phyloP scores from a whole-genome alignment of 176 grass and related monocot genomes.

The Triticum timopheevii region DNA sequence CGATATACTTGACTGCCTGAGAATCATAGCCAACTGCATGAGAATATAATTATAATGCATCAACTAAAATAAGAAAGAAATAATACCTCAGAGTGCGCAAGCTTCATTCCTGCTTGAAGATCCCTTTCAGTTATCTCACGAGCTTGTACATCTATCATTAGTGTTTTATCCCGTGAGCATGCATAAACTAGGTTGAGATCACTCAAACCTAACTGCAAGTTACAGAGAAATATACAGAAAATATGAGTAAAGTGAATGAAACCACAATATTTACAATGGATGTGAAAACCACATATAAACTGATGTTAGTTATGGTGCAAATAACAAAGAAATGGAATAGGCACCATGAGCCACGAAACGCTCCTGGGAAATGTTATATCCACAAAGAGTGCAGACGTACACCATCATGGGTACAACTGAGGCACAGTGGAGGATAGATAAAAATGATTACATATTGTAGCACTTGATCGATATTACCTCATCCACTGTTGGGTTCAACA shows the following conservation, averaged over 20 bases:
- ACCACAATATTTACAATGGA: background rate
- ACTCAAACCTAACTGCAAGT: conserved; percentile 76
- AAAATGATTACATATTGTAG: conserved; percentile 1
- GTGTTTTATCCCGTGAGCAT: conserved; percentile 83
- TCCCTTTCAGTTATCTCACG: conserved; percentile 96
- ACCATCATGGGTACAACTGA: conserved; percentile 12
- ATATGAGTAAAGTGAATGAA: conserved; percentile 19
- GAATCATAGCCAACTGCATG: conserved; percentile 33
- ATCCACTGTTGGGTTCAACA: conserved; percentile 91
- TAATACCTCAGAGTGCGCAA: conserved; percentile 87
- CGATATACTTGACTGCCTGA: conserved; percentile 91
- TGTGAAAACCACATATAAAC: background rate
- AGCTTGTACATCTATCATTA: conserved; percentile 99
- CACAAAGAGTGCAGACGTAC: background rate
- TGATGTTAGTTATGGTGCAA: background rate
- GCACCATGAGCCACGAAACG: background rate
- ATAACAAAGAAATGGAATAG: background rate
- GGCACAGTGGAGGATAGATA: background rate
- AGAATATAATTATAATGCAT: conserved; percentile 14
- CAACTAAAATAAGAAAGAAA: conserved; percentile 10
- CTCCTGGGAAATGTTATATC: background rate
- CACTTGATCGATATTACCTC: conserved; percentile 53
- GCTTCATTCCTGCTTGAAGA: conserved; percentile 83
- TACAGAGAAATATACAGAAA: background rate
- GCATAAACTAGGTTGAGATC: conserved; percentile 99